A percentile compares a stretch with the other conserved stretches of the same genome.
These are phyloP conservation scores for Cytospora mali DNA, from an alignment of 2,329 filamentous ascomycete genomes.

Conservation along the genomic window DNA sequence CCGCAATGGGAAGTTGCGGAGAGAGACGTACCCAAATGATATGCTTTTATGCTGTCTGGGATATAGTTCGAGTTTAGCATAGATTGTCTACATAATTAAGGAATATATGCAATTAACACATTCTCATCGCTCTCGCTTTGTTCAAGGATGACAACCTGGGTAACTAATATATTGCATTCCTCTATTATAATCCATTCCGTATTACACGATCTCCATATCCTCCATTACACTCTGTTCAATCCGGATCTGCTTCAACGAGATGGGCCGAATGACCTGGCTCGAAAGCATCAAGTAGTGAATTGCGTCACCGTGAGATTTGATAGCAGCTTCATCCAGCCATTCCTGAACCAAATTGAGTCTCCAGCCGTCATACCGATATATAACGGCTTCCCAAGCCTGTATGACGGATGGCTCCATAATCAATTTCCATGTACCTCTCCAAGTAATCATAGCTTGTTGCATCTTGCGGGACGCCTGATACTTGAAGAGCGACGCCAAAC, in stretches of 20 bases:
- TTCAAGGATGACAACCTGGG: too few relatives aligned
- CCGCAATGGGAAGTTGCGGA: too few relatives aligned
- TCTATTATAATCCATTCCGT: too few relatives aligned
- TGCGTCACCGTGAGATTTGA: conserved; percentile 38
- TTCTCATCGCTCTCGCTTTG: too few relatives aligned
- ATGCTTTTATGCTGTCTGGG: too few relatives aligned
- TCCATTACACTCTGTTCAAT: conserved; percentile 33
- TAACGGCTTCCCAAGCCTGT: conserved; percentile 36
- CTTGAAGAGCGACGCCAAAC: conserved; percentile 37
- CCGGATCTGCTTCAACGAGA: conserved; percentile 40
- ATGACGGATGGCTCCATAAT: conserved; percentile 30
- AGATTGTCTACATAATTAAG: too few relatives aligned
- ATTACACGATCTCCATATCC: too few relatives aligned
- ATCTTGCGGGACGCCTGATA: conserved; percentile 31
- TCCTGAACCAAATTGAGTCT: conserved; percentile 32
- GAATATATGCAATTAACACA: too few relatives aligned
- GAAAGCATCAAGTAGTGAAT: conserved; percentile 36
- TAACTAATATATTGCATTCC: too few relatives aligned
- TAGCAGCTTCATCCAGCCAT: conserved; percentile 31
- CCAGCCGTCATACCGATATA: conserved; percentile 29
- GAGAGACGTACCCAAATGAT: too few relatives aligned
- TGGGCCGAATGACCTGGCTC: conserved; percentile 36
- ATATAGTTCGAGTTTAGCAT: too few relatives aligned
- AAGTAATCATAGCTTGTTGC: conserved; percentile 32
- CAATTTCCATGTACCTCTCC: conserved; percentile 37